Evolutionary conservation across 192 early-diverging fungal species (phyloP), one percentile per base, ranked within the genome.

Genomic region (Coemansia sp.): DNA sequence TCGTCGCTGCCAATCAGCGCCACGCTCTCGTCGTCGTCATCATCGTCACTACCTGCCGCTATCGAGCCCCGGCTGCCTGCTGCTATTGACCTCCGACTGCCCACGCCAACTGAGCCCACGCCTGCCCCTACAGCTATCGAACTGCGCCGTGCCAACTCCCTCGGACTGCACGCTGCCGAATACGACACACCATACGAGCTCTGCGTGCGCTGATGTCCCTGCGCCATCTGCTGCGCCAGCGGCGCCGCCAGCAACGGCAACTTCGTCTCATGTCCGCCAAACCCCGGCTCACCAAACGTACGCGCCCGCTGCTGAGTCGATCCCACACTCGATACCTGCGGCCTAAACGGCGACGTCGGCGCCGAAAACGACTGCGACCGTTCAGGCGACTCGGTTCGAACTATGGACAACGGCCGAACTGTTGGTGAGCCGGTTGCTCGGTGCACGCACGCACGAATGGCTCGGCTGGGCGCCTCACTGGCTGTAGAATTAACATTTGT

Each of bases 271-370:
- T 64, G 63, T 11, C 41, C 29, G 23, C 63, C 63, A 32, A 43
- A 43, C 41, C 41, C 41, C 41, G 15, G 41, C 41, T 23, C 49
- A 5, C 21, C 49, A 24, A 19, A 17, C 15, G 54, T 56, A 1
- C 54, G 54, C n/a, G 54, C 54, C 14, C 54, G 54, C 54, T 21
- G 38, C 58, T n/a, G 58, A 0, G 19, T 37, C 35, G 21, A 25
- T 21, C 14, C 56, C 6, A 39, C 22, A n/a, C 23, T 23, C 15
- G 41, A n/a, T 4, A 32, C 38, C 14, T 53, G 70, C 24, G 70
- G 60, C 50, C 65, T 53, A 35, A 59, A 72, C 23, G 73, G 73
- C 19, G 67, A 70, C 21, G 73, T 76, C 5, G 73, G 73, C 14
- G 73, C 73, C n/a, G 73, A 76, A 19, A 60, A 62, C 47, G 67